Evolutionary conservation across 345 rosid genomes (phyloP).

Genomic region (Alliaria petiolata): DNA sequence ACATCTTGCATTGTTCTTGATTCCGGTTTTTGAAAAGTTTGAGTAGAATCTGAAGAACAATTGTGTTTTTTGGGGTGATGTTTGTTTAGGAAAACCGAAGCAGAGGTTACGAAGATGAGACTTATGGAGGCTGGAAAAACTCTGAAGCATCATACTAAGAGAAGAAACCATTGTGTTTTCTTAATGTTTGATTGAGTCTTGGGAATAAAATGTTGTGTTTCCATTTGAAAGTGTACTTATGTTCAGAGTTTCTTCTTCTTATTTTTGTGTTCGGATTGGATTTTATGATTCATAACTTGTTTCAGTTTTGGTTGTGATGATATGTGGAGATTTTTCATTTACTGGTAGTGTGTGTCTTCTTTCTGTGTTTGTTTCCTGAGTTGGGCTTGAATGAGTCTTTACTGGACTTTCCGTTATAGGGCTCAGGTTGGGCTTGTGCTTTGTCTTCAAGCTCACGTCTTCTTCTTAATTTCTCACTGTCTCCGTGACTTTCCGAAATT

Average conservation of each 20-base stretch:
- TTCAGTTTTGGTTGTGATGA: not conserved
- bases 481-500: too few relatives aligned
- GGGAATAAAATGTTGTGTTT: not conserved
- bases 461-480: too few relatives aligned
- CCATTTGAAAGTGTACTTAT: not conserved
- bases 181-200: not conserved
- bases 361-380: not conserved
- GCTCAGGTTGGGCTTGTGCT: not conserved
- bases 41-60: not conserved
- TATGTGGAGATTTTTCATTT: not conserved
- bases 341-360: too few relatives aligned
- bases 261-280: not conserved
- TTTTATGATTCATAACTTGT: constrained; percentile 3
- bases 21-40: not conserved
- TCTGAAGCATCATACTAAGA: constrained; percentile 37
- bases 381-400: not conserved
- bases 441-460: not conserved
- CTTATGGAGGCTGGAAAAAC: constrained; percentile 67
- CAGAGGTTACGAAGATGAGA: constrained; percentile 39
- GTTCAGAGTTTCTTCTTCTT: not conserved
- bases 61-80: too few relatives aligned
- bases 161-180: not conserved
- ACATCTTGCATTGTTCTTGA: not conserved
- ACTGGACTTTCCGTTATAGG: not conserved
- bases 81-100: constrained; percentile 27